These are phyloP conservation scores for Fomitiporia mediterranea DNA, from an alignment of 1,284 basidiomycete genomes.

Conservation along the genomic window DNA sequence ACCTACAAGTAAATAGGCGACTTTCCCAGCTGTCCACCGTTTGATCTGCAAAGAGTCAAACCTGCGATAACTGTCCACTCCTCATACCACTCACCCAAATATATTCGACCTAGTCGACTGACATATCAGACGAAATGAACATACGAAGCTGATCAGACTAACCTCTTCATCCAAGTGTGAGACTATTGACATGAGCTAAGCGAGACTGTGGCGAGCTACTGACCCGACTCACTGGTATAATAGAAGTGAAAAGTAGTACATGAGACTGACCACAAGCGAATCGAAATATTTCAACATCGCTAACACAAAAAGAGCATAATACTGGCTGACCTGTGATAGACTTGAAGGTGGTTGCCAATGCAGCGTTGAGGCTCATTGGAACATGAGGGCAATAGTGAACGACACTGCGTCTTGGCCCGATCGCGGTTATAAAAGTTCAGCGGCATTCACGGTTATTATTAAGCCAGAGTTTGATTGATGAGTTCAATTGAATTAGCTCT, in stretches of 20 bases:
- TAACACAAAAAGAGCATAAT: not conserved
- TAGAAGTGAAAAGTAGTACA: not conserved
- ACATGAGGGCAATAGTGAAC: no score
- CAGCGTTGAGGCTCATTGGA: no score
- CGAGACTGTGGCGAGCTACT: not conserved
- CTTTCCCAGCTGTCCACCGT: constrained; percentile 7
- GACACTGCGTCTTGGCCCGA: no score
- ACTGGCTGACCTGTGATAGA: not conserved
- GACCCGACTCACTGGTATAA: not conserved
- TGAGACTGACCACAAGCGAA: not conserved
- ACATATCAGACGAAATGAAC: not conserved
- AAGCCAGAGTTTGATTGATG: no score
- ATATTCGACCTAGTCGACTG: constrained; percentile 1
- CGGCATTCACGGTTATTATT: no score
- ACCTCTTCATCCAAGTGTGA: not conserved
- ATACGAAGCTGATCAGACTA: not conserved
- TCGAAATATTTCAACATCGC: not conserved
- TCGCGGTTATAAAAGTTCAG: no score
- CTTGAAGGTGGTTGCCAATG: not conserved
- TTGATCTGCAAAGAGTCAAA: not conserved
- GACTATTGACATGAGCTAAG: not conserved
- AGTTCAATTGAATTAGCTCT: no score
- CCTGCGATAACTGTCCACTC: not conserved
- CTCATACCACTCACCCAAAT: constrained; percentile 9
- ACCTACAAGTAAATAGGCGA: constrained; percentile 5